These are phyloP conservation scores for Candida multigemmis DNA, from an alignment of 805 yeast species.

Conservation along the genomic window DNA sequence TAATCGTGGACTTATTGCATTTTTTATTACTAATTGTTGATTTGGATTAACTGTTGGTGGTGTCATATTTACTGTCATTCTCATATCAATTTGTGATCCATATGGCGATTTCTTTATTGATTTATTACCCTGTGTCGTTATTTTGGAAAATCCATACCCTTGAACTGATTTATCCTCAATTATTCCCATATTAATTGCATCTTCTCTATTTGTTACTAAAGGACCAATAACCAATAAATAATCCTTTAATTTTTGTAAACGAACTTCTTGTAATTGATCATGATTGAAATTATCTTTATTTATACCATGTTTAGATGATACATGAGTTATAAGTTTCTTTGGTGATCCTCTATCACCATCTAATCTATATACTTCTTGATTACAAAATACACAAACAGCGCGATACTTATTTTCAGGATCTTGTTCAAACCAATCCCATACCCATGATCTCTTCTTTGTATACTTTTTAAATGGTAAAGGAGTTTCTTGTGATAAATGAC, in stretches of 20 bases:
- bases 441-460: slow-evolving; percentile 10
- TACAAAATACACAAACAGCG: slow-evolving; percentile 9
- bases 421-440: slow-evolving; percentile 11
- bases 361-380: slow-evolving; percentile 8
- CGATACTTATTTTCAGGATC: slow-evolving; percentile 8
- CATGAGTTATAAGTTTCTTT: slow-evolving; percentile 9
- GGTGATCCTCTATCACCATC: slow-evolving; percentile 11
- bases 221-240: slow-evolving; percentile 6
- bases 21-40: not conserved
- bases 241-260: slow-evolving; percentile 5
- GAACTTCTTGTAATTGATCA: slow-evolving; percentile 1
- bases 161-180: not conserved
- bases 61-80: slow-evolving; percentile 1
- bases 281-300: slow-evolving; percentile 6
- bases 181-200: slow-evolving; percentile 4
- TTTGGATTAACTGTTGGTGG: not conserved
- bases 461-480: slow-evolving; percentile 9
- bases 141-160: not conserved
- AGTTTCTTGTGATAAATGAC: slow-evolving; percentile 8
- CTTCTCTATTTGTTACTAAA: slow-evolving; percentile 7
- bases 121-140: not conserved
- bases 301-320: slow-evolving; percentile 8
- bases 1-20: too few species aligned
- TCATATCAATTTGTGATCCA: not conserved
- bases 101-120: not conserved